A percentile compares a stretch with the other conserved stretches of the same genome.
phyloP scores from a whole-genome alignment of 805 yeast species.

The Starmera pachycereana region DNA sequence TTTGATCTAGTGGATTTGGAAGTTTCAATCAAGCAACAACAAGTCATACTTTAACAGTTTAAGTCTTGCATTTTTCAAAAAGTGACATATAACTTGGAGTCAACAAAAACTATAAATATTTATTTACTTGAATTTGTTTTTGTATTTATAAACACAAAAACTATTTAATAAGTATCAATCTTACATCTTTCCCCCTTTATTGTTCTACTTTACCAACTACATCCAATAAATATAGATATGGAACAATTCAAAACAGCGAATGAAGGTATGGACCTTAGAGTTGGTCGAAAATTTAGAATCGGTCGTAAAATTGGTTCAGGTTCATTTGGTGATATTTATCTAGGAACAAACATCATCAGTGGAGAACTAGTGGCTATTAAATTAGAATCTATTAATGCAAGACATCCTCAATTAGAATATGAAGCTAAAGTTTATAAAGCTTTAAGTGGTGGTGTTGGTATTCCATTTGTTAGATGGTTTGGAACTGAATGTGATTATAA shows the following conservation, averaged over 20 bases:
- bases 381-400: constrained; percentile 78
- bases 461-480: constrained; percentile 94
- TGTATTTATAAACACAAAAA: too few species aligned
- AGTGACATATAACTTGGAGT: too few species aligned
- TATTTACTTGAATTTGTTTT: too few species aligned
- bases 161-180: too few species aligned
- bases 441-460: constrained; percentile 92
- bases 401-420: constrained; percentile 94
- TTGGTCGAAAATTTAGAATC: constrained; percentile 88
- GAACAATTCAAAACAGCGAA: background rate
- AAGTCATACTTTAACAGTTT: too few species aligned
- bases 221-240: background rate
- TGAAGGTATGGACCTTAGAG: constrained; percentile 56
- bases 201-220: background rate
- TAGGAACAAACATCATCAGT: constrained; percentile 84
- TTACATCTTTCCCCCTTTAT: background rate
- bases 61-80: too few species aligned
- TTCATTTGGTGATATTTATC: constrained; percentile 93
- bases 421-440: constrained; percentile 95
- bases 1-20: too few species aligned
- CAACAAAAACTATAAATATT: too few species aligned
- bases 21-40: too few species aligned
- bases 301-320: constrained; percentile 97
- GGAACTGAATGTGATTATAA: constrained; percentile 95
- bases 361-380: constrained; percentile 98